These are phyloP conservation scores for Raddia distichophylla DNA, from an alignment of 176 grass and related monocot genomes.

Conservation along the genomic window DNA sequence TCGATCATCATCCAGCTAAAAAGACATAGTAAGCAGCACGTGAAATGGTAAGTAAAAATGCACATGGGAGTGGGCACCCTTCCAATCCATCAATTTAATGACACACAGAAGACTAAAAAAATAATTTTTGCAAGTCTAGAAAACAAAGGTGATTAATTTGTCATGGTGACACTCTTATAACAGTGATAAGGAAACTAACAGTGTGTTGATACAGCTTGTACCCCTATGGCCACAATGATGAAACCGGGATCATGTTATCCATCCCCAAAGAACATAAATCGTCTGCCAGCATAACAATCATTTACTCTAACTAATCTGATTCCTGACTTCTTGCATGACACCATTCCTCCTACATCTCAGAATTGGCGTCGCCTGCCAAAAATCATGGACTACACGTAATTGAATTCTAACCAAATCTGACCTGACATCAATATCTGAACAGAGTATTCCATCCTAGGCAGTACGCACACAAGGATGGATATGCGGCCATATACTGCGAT, in stretches of 20 bases:
- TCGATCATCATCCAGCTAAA: neutral
- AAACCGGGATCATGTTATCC: conserved; percentile 13
- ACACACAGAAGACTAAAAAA: neutral
- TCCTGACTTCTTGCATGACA: neutral
- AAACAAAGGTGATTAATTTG: conserved; percentile 7
- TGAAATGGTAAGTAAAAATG: neutral
- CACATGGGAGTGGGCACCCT: neutral
- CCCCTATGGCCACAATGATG: neutral
- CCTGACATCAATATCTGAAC: neutral
- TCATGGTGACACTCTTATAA: neutral
- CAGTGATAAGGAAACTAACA: neutral
- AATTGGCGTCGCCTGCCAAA: neutral
- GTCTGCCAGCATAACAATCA: neutral
- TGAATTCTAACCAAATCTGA: conserved; percentile 1
- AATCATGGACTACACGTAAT: conserved; percentile 6
- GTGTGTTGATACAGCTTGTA: neutral
- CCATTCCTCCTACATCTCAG: neutral
- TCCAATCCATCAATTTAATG: neutral
- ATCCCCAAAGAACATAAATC: neutral
- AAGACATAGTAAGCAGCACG: neutral
- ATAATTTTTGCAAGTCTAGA: neutral
- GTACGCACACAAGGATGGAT: neutral
- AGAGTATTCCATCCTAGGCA: neutral
- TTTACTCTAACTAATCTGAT: neutral
- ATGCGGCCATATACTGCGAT: neutral